Evolutionary conservation across 2,329 filamentous ascomycete genomes (phyloP), one percentile per base, ranked within the genome.

Genomic region (Trichoderma sp.): DNA sequence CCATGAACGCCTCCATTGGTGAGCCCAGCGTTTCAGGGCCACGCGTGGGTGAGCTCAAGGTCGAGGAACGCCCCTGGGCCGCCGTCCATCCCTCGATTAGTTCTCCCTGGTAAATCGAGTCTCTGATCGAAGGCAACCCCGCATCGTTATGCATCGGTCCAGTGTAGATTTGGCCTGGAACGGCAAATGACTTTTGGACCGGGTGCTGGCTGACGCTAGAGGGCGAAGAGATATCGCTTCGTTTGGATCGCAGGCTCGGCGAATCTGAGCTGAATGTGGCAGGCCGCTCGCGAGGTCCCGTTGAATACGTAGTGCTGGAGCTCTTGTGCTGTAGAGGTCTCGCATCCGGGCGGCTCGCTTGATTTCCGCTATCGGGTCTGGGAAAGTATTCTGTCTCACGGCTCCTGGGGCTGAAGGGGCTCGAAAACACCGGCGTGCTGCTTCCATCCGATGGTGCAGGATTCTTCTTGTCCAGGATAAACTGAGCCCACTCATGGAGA

Each of bases 201-300:
- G 81, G 80, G 55, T 81, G 80, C 34, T 70, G 68, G 71, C 82
- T 83, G 43, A 80, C 83, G 69, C 83, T 87, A 18, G 84, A 84
- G 14, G 86, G 86, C 4, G 85, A 87, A 2, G 88, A 90, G 3
- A 90, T 75, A 71, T 90, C 88, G 71, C 88, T 90, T 37, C 84
- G 83, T 71, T 86, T 86, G 4, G 88, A 90, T 21, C 86, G 84
- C 59, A 90, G 75, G 72, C 88, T 90, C 0, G 85, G 86, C 1
- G 87, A 86, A 52, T 85, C 86, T 2, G 87, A 89, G 69, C 82
- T 83, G 63, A 87, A 83, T 0, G 85, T 85, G 5, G 83, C 77
- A 0, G 85, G 83, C 1, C 83, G 80, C 21, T 87, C 85, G 43
- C 81, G 79, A 30, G 79, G 77, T 21, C 82, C 82, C 55, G 81